Percentiles rank a stretch among this genome's conserved stretches.
Conservation (phyloP, 768 basidiomycete genomes). For the Fibroporia radiculosa region DNA sequence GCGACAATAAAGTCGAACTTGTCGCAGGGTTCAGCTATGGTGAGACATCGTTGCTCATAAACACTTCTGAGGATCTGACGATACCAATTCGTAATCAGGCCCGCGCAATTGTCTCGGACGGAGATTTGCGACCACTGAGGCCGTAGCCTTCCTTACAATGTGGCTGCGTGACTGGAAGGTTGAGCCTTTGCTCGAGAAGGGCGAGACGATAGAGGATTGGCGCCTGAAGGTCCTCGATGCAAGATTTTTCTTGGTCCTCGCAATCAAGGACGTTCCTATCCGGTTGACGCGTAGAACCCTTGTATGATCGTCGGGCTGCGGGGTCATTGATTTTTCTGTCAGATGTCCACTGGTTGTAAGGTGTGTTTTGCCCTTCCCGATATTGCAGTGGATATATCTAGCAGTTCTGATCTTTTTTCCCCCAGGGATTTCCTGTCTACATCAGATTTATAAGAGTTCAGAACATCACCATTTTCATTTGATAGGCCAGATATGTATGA, state of each 20-base stretch:
- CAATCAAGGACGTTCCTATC: background rate
- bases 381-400: too few relatives aligned
- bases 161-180: slow-evolving; percentile 47
- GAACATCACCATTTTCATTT: too few relatives aligned
- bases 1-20: slow-evolving; percentile 8
- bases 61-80: background rate
- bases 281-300: background rate
- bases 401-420: too few relatives aligned
- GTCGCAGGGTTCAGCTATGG: slow-evolving; percentile 14
- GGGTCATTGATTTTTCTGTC: too few relatives aligned
- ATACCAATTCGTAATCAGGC: slow-evolving; percentile 21
- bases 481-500: too few relatives aligned
- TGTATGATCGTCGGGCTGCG: too few relatives aligned
- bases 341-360: too few relatives aligned
- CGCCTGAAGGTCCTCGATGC: background rate
- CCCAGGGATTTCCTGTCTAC: too few relatives aligned
- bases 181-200: slow-evolving; percentile 33
- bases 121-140: slow-evolving; percentile 47
- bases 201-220: slow-evolving; percentile 25
- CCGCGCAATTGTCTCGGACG: slow-evolving; percentile 47
- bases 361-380: too few relatives aligned
- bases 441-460: too few relatives aligned
- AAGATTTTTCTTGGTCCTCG: background rate
- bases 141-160: slow-evolving; percentile 43
- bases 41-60: too few relatives aligned